Evolutionary conservation across 2,329 filamentous ascomycete species (phyloP).

Genomic region (Cladosporium cucumerinum): DNA sequence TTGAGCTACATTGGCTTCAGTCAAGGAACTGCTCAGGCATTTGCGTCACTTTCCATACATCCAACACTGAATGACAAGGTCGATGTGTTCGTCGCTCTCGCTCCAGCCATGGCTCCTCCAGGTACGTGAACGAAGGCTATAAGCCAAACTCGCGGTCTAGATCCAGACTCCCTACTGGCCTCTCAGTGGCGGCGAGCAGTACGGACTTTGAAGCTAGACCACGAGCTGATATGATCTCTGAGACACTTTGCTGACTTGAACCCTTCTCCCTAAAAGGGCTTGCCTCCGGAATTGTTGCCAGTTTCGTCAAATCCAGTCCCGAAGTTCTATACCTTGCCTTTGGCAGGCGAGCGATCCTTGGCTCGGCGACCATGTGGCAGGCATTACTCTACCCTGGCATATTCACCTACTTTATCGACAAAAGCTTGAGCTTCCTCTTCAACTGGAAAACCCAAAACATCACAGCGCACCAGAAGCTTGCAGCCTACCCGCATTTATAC

Average conservation of each 20-base stretch:
- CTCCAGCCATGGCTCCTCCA: constrained; percentile 93
- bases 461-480: constrained; percentile 79
- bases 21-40: constrained; percentile 94
- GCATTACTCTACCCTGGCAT: constrained; percentile 91
- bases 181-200: too few species aligned
- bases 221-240: too few species aligned
- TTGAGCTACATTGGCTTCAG: constrained; percentile 97
- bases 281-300: constrained; percentile 85
- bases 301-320: constrained; percentile 88
- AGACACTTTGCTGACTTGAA: too few species aligned
- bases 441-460: constrained; percentile 88
- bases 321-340: constrained; percentile 91
- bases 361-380: constrained; percentile 95
- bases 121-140: too few species aligned
- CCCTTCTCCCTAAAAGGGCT: too few species aligned
- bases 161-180: too few species aligned
- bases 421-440: constrained; percentile 77
- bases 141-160: too few species aligned
- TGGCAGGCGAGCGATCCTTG: constrained; percentile 83
- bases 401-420: constrained; percentile 83
- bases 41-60: constrained; percentile 88
- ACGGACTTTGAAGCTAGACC: too few species aligned
- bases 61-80: constrained; percentile 88
- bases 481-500: constrained; percentile 92
- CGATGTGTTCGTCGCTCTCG: constrained; percentile 92